Evolutionary conservation across 2,329 filamentous ascomycete genomes (phyloP), one percentile per base, ranked within the genome.

Genomic region (Trichophyton schoenleinii): DNA sequence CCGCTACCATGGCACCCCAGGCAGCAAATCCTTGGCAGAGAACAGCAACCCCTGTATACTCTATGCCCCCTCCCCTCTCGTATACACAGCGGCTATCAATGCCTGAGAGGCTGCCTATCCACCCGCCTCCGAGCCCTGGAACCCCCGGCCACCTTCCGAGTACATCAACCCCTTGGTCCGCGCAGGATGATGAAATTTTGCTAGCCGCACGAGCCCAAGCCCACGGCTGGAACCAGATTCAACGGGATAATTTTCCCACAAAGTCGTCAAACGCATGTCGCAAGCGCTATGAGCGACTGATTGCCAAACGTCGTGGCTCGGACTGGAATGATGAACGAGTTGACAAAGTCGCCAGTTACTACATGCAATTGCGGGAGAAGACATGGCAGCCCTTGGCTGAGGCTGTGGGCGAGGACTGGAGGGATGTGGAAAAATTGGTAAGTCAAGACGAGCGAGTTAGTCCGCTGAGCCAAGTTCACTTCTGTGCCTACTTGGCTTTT

Each of bases 181-280:
- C 81, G 1, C 79, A 83, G 57, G 89, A 94, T 67, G 90, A 95
- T 72, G 81, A 87, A 67, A 83, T 83, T 42, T 81, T 95, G 49
- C 78, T 92, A 64, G 76, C 78, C 49, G 88, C 89, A 15, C 83
- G 90, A 60, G 83, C 86, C 57, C 83, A 86, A 68, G 87, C 88
- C 25, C 81, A 91, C 71, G 92, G 91, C 74, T 95, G 90, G 90
- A 82, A 83, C 60, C 86, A 89, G 68, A 94, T 95, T 70, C 86
- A 90, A 68, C 79, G 80, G 64, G 83, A 81, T 64, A 84, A 89
- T 74, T 95, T 95, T 71, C 87, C 86, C 0, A 80, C 75, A 71
- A 95, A 95, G 78, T 81, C 80, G 11, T 75, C 87, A 62, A 94
- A 94, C 71, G 91, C 91, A 18, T 95, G 90, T 75, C 88, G 90